These are phyloP conservation scores for Agaricus subrufescens DNA, from an alignment of 768 basidiomycete genomes.

Conservation along the genomic window DNA sequence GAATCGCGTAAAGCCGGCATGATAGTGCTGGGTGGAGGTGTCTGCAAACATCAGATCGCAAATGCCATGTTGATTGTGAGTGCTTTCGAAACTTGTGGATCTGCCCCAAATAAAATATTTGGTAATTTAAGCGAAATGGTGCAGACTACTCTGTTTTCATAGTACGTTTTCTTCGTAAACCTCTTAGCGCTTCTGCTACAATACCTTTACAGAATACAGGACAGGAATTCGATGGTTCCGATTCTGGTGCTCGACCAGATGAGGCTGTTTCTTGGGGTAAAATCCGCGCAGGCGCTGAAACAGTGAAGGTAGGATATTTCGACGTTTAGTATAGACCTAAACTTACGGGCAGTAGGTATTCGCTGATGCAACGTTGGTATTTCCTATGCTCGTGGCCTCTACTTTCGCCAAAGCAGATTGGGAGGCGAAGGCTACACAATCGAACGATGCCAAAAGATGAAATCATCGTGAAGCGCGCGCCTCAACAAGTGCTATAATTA, in stretches of 20 bases:
- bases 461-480: slow-evolving; percentile 8
- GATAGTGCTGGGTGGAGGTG: slow-evolving; percentile 96
- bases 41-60: slow-evolving; percentile 99
- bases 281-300: slow-evolving; percentile 80
- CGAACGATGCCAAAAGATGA: background rate
- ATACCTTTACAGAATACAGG: slow-evolving; percentile 76
- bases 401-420: slow-evolving; percentile 66
- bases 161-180: slow-evolving; percentile 35
- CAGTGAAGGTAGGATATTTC: slow-evolving; percentile 62
- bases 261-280: slow-evolving; percentile 99
- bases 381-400: slow-evolving; percentile 91
- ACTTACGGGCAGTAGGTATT: slow-evolving; percentile 47
- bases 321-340: slow-evolving; percentile 19
- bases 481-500: background rate
- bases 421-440: background rate
- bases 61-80: slow-evolving; percentile 98
- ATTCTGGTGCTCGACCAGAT: slow-evolving; percentile 94
- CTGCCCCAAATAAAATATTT: background rate
- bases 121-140: slow-evolving; percentile 76
- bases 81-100: background rate
- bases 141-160: slow-evolving; percentile 98
- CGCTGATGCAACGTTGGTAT: slow-evolving; percentile 96
- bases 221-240: slow-evolving; percentile 98
- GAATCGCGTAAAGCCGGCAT: slow-evolving; percentile 92
- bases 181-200: background rate